phyloP scores from a whole-genome alignment of 2,329 filamentous ascomycete species.

The Calonectria pauciramosa region DNA sequence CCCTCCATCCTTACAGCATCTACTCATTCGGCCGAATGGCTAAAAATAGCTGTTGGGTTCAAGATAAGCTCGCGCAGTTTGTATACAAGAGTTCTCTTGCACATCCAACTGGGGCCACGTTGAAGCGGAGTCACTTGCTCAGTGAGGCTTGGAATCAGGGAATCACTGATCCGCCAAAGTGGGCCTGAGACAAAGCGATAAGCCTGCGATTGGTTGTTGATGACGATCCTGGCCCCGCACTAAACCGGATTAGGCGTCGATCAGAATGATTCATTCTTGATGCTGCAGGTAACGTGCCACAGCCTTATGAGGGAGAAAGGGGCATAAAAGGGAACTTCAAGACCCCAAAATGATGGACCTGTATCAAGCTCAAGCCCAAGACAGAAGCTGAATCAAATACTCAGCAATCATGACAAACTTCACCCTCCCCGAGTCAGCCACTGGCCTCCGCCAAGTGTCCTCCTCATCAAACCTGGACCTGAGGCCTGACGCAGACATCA shows the following conservation, averaged over 20 bases:
- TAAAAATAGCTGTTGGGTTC: too few species aligned
- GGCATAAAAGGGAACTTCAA: background rate
- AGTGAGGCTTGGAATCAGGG: background rate
- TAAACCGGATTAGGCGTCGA: background rate
- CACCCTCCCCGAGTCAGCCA: background rate
- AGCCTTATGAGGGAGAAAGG: background rate
- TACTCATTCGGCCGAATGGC: too few species aligned
- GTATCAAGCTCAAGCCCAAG: background rate
- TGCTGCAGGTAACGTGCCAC: background rate
- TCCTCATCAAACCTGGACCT: background rate
- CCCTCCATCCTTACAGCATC: too few species aligned
- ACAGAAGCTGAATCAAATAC: background rate
- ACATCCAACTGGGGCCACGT: too few species aligned
- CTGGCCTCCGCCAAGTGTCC: background rate
- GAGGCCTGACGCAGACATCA: background rate
- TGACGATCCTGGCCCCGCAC: background rate
- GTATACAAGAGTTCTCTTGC: background rate
- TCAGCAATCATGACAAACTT: background rate
- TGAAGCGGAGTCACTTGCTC: background rate
- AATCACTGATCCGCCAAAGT: background rate
- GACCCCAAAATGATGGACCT: background rate
- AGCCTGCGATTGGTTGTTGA: background rate
- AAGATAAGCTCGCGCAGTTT: too few species aligned
- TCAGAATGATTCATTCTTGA: constrained; percentile 3
- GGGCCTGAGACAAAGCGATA: background rate